Evolutionary conservation across 805 yeast genomes (phyloP), one percentile per base, ranked within the genome.

Genomic region (Wickerhamomyces chambardii): DNA sequence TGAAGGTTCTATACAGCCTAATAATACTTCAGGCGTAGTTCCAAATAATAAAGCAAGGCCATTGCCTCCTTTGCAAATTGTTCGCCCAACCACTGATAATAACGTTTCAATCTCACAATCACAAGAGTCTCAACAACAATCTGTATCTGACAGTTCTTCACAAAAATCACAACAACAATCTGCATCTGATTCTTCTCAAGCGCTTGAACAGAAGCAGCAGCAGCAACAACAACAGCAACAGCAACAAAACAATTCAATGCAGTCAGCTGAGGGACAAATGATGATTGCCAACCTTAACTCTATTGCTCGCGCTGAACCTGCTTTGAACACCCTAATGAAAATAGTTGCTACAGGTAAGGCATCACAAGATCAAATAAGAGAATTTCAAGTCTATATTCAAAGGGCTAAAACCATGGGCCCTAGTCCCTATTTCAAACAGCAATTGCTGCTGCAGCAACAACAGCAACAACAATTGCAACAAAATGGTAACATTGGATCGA

Each of bases 271-370:
- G 34, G 81, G 83, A 48, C 80, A 81, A 29, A 74, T 81, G 42
- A 85, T 90, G 84, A 86, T 90, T 45, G 76, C 83, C 4, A 84
- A 86, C 46, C 68, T 90, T 49, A 89, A 89, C 49, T 66, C 81
- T 1, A 77, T 90, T 58, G 97, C 97, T 0, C 70, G 81, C 28
- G 65, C 68, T 5, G 94, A 87, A 48, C 67, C 75, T 1, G 68
- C 77, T 5, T 58, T 90, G 33, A 81, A 77, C 43, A 58, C 69
- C 1, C 59, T 90, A 35, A 87, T 90, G 96, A 77, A 79, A 42
- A 71, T 69, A 5, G 96, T 90, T 2, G 97, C 97, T 0, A 71
- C 80, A 37, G 95, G 95, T 5, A 68, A 65, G 17, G 95, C 96
- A 0, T 55, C 76, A 1, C 70, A 74, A 5, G 77, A 70, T 6